Base-by-base conservation (phyloP, 1,284 basidiomycete species). In the Apiotrichum akiyoshidainum region DNA sequence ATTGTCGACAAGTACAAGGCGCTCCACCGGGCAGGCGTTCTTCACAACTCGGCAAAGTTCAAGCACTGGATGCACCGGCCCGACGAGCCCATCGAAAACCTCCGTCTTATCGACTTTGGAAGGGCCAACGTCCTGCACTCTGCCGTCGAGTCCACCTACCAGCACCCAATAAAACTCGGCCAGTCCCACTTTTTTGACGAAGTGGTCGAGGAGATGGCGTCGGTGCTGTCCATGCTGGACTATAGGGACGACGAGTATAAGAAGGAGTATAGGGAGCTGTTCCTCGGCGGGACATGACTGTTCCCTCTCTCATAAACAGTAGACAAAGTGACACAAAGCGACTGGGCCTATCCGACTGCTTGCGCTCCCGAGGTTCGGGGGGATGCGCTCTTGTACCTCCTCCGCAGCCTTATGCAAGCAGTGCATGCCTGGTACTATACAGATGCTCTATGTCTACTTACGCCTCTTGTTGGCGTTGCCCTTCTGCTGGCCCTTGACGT, bases 61-160 rank as follows among this genome's bases (percentile, higher is more conserved):
- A 57, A 57, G 45, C 55, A 57, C 50, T 57, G 55, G 55, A 45
- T 57, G 34, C 9, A 13, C 3, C 34, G 17, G 6, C 9, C 1
- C 7, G 37, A 37, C 17, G 33, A 19, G n/a, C 35, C 35, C 17
- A 26, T 50, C 46, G 16, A 16, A 13, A 26, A 13, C 8, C 42
- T 58, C 7, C 48, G 50, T 31, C 44, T 61, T 5, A 42, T 58
- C 45, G 53, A 54, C 48, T 61, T 61, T 34, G 42, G 35, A 9
- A 17, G 13, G 7, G 49, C 55, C 4, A 21, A 13, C 13, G 16
- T 42, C 9, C 49, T 35, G 11, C 9, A 21, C 26, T 4, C 26
- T 31, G 7, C 26, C 26, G 26, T 31, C 26, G 26, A 3, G 26
- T 31, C 26, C 26, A 31, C 26, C 26, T 31, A 3, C 26, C 26